Percentiles rank a stretch among this genome's conserved stretches.
Conservation (phyloP, 2,329 filamentous ascomycete genomes). For the Pseudovirgaria hyperparasitica region DNA sequence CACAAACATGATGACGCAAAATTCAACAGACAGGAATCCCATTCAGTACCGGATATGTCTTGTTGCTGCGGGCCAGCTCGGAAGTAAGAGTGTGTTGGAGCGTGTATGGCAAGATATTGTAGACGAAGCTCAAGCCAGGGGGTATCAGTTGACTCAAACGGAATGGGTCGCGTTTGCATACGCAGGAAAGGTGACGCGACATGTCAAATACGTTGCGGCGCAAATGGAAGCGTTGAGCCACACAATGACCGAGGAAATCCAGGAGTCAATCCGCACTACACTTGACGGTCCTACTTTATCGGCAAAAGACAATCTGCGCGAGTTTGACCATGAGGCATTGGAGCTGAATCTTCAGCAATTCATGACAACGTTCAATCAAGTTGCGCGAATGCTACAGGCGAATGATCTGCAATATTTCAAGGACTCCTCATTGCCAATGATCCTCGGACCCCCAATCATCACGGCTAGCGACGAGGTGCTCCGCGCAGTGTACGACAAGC, state of each 20-base stretch:
- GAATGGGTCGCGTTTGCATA: slow-evolving; percentile 22
- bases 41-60: slow-evolving; percentile 14
- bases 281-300: neutral
- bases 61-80: slow-evolving; percentile 16
- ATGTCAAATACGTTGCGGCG: slow-evolving; percentile 11
- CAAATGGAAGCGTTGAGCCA: slow-evolving; percentile 16
- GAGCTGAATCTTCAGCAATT: slow-evolving; percentile 10
- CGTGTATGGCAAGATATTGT: slow-evolving; percentile 18
- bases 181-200: slow-evolving; percentile 15
- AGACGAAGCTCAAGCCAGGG: slow-evolving; percentile 10
- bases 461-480: slow-evolving; percentile 15
- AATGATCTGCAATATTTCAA: slow-evolving; percentile 22
- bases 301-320: neutral
- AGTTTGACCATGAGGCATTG: slow-evolving; percentile 8
- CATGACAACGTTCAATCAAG: slow-evolving; percentile 13
- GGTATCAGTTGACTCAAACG: slow-evolving; percentile 9
- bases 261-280: slow-evolving; percentile 1
- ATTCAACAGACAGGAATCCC: slow-evolving; percentile 9
- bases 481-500: slow-evolving; percentile 29
- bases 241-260: slow-evolving; percentile 8
- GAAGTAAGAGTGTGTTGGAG: slow-evolving; percentile 13
- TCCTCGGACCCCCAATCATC: slow-evolving; percentile 19
- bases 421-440: slow-evolving; percentile 23
- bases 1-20: slow-evolving; percentile 6
- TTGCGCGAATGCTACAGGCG: slow-evolving; percentile 19